phyloP scores from a whole-genome alignment of 371 early-diverging fungal species.

The Mucor piriformis region DNA sequence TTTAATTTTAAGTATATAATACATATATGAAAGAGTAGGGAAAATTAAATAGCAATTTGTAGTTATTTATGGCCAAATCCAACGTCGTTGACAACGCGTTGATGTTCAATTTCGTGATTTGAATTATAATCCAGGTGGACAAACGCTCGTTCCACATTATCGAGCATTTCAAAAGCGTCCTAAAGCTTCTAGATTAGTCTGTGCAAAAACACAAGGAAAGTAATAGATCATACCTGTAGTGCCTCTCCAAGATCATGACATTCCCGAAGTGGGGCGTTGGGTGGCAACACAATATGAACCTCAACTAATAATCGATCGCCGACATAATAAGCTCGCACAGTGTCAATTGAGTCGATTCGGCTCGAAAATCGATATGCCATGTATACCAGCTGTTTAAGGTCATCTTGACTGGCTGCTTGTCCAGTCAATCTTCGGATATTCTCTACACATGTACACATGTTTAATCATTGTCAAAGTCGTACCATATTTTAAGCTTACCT shows the following conservation, averaged over 20 bases:
- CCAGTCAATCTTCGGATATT: conserved; percentile 65
- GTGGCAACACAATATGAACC: conserved; percentile 80
- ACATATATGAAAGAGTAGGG: no score
- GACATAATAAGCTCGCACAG: conserved; percentile 62
- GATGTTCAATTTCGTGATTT: conserved; percentile 66
- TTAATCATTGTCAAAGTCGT: no score
- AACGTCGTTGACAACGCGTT: conserved; percentile 33
- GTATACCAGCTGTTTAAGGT: conserved; percentile 63
- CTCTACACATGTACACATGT: conserved; percentile 22
- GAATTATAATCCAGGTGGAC: conserved; percentile 81
- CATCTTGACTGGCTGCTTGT: conserved; percentile 56
- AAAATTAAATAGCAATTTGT: neutral
- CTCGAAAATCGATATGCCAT: conserved; percentile 64
- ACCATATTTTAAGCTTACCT: no score
- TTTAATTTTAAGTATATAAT: no score
- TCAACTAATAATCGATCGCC: conserved; percentile 72
- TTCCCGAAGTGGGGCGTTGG: conserved; percentile 66
- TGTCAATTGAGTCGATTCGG: conserved; percentile 60
- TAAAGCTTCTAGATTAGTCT: neutral
- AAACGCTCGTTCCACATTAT: conserved; percentile 79
- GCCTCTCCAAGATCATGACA: conserved; percentile 85
- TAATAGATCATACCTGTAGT: conserved; percentile 46
- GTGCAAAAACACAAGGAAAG: neutral
- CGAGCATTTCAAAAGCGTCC: conserved; percentile 68
- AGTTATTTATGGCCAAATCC: conserved; percentile 9